A percentile compares a stretch with the other conserved stretches of the same genome.
Conservation (phyloP, 176 grass and related monocot genomes). For the Bothriochloa decipiens region DNA sequence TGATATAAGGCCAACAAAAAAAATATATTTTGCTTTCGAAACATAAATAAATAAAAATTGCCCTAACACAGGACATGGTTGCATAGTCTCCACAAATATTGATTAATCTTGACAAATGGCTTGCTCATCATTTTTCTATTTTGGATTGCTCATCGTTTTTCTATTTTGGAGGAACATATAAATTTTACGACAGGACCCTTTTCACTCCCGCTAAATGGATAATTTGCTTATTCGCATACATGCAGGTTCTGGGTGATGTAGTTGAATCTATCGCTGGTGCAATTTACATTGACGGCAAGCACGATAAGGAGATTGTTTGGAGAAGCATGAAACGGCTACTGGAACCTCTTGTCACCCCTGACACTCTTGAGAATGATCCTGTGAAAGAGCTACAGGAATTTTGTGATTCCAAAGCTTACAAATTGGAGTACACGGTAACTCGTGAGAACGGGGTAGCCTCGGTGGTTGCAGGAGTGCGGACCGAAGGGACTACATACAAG, state of each 20-base stretch:
- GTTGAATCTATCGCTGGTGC: conserved; percentile 78
- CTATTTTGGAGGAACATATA: not conserved
- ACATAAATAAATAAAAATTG: not conserved
- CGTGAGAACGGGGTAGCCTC: conserved; percentile 33
- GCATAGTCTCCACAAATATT: not conserved
- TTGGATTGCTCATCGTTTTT: not conserved
- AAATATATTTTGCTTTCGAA: too few species aligned
- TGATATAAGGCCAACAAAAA: too few species aligned
- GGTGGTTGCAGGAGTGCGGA: conserved; percentile 46
- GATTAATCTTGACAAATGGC: not conserved
- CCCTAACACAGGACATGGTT: not conserved
- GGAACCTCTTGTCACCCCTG: conserved; percentile 66
- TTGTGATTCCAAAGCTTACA: conserved; percentile 34
- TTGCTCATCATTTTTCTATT: not conserved
- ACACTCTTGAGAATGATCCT: conserved; percentile 63
- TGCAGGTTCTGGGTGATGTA: conserved; percentile 77
- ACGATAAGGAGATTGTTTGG: conserved; percentile 64
- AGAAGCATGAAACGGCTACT: conserved; percentile 57
- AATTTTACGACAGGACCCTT: not conserved
- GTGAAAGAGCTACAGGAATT: conserved; percentile 60
- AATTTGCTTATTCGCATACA: conserved; percentile 9
- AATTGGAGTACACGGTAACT: conserved; percentile 9
- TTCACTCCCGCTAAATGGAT: not conserved
- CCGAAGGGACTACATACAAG: conserved; percentile 28
- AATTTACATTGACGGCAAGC: conserved; percentile 62